These are phyloP conservation scores for Herpetospermum pedunculosum DNA, from an alignment of 306 rosid species.

Conservation along the genomic window DNA sequence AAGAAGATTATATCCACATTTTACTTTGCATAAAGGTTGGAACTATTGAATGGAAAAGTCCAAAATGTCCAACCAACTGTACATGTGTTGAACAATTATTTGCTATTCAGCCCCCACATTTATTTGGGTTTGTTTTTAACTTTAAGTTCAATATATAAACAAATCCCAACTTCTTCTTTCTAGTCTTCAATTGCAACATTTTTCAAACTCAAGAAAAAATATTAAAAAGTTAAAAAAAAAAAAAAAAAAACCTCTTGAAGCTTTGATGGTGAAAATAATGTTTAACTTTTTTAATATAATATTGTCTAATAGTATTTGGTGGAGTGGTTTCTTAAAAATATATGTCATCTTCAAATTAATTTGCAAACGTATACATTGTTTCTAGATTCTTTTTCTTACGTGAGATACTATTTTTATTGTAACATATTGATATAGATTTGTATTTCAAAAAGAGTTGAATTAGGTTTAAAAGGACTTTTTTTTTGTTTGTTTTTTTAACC, in stretches of 20 bases:
- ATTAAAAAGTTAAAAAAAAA: neutral
- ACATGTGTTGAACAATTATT: neutral
- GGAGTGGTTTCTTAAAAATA: neutral
- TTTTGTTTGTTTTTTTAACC: no score
- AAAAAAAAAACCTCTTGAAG: neutral
- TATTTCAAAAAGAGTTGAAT: no score
- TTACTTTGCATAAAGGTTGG: neutral
- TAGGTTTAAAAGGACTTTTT: no score
- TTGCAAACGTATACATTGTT: neutral
- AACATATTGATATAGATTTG: no score
- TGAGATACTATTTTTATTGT: no score
- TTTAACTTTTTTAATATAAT: neutral
- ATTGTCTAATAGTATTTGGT: neutral
- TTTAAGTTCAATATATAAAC: neutral
- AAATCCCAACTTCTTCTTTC: neutral
- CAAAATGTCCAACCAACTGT: neutral
- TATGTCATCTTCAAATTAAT: neutral
- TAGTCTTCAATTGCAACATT: neutral
- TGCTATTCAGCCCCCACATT: neutral
- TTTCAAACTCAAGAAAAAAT: neutral
- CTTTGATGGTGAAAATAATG: neutral
- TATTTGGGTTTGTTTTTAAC: neutral
- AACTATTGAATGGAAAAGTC: constrained; percentile 1
- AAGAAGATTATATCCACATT: neutral
- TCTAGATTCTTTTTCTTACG: neutral